Conservation (phyloP, 805 yeast species). For the Candida chauliodis region DNA sequence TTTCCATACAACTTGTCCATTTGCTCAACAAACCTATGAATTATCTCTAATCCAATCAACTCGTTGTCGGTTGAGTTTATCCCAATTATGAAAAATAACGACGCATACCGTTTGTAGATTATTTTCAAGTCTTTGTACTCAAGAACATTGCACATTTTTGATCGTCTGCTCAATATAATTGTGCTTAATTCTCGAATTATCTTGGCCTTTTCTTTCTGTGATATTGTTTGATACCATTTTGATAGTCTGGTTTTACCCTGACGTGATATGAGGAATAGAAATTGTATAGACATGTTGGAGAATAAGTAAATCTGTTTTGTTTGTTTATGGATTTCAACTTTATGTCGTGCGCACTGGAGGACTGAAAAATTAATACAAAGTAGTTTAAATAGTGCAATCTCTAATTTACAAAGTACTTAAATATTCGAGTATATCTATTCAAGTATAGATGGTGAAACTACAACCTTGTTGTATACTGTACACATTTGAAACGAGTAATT, state of each 20-base stretch:
- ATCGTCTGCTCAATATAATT: constrained; percentile 75
- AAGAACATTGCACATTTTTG: constrained; percentile 92
- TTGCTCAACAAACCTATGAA: constrained; percentile 92
- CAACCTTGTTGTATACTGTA: too few relatives aligned
- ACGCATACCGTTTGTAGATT: constrained; percentile 89
- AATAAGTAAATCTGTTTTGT: not conserved
- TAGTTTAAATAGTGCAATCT: too few relatives aligned
- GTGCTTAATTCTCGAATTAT: constrained; percentile 85
- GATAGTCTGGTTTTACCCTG: constrained; percentile 94
- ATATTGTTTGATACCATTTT: constrained; percentile 85
- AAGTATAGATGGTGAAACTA: too few relatives aligned
- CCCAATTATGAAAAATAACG: constrained; percentile 85
- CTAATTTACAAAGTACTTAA: too few relatives aligned
- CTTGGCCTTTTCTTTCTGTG: constrained; percentile 82
- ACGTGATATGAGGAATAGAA: constrained; percentile 76
- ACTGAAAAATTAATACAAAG: too few relatives aligned
- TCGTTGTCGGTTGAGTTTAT: constrained; percentile 84
- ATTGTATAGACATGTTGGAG: constrained; percentile 82
- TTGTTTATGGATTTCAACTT: too few relatives aligned
- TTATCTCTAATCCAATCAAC: constrained; percentile 74
- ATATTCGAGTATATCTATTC: too few relatives aligned
- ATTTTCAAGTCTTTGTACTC: constrained; percentile 84
- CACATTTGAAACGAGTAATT: too few relatives aligned
- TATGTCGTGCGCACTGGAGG: too few relatives aligned
- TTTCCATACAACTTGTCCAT: constrained; percentile 96